Percentiles rank a stretch among this genome's conserved stretches.
Evolutionary conservation across 2,329 filamentous ascomycete species (phyloP).

Genomic region (Cytospora leucostoma): DNA sequence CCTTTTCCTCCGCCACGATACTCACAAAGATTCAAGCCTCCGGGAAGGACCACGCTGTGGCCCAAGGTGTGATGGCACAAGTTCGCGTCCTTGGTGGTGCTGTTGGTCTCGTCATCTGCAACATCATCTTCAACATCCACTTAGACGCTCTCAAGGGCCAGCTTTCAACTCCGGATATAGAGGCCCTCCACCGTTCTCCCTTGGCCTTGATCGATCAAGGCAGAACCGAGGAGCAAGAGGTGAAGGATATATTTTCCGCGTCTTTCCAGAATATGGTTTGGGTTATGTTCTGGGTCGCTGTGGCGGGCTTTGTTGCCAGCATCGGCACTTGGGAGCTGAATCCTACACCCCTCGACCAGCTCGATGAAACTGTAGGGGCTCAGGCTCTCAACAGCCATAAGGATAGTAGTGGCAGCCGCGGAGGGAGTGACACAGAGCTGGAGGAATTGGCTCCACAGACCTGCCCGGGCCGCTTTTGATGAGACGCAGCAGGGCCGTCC

Average conservation of each 20-base stretch:
- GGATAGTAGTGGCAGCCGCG: conserved; percentile 16
- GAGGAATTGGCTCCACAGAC: conserved; percentile 32
- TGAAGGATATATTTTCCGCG: conserved; percentile 46
- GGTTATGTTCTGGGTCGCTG: conserved; percentile 48
- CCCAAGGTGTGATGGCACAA: conserved; percentile 62
- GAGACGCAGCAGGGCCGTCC: neutral
- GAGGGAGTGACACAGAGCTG: conserved; percentile 35
- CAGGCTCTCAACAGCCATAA: conserved; percentile 23
- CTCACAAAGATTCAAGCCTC: conserved; percentile 56
- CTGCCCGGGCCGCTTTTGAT: neutral
- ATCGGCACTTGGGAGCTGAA: conserved; percentile 47
- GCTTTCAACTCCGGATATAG: conserved; percentile 43
- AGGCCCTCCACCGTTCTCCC: conserved; percentile 47
- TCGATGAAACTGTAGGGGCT: conserved; percentile 33
- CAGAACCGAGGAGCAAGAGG: conserved; percentile 32
- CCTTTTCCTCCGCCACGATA: conserved; percentile 58
- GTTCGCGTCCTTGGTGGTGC: conserved; percentile 61
- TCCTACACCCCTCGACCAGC: conserved; percentile 35
- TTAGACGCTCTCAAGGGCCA: conserved; percentile 35
- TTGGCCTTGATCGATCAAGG: conserved; percentile 42
- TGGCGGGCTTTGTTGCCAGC: conserved; percentile 46
- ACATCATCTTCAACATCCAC: conserved; percentile 56
- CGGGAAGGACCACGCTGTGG: conserved; percentile 54
- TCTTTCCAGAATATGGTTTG: conserved; percentile 50
- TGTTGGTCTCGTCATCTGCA: conserved; percentile 59